phyloP scores from a whole-genome alignment of 768 basidiomycete genomes.

The Suillus lakei region DNA sequence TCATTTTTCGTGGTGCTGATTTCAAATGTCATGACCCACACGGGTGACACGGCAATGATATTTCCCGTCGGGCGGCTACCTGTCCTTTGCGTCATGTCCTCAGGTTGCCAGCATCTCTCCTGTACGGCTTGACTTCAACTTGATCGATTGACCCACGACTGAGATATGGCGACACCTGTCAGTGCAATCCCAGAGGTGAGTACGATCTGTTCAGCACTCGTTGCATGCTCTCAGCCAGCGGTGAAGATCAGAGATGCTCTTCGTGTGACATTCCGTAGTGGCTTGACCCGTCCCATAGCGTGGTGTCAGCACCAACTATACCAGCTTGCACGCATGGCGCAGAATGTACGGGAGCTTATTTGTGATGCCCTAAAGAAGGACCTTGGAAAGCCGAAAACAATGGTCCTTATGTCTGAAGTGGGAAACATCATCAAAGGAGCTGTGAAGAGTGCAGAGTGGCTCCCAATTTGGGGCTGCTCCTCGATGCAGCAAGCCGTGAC shows the following conservation, averaged over 20 bases:
- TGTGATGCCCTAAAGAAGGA: constrained; percentile 48
- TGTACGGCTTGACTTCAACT: not conserved
- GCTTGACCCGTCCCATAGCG: constrained; percentile 52
- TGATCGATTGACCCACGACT: not conserved
- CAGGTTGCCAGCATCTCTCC: no score
- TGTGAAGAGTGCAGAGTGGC: constrained; percentile 47
- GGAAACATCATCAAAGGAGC: constrained; percentile 45
- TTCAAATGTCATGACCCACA: no score
- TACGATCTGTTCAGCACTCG: not conserved
- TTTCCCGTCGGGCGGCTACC: no score
- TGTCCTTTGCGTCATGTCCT: no score
- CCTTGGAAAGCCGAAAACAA: constrained; percentile 49
- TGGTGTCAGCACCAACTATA: constrained; percentile 72
- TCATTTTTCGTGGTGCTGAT: no score
- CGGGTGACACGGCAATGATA: no score
- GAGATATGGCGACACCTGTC: constrained; percentile 11
- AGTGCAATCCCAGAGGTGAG: constrained; percentile 33
- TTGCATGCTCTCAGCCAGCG: not conserved
- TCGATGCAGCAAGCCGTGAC: not conserved
- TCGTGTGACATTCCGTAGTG: constrained; percentile 51
- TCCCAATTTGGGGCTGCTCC: constrained; percentile 38
- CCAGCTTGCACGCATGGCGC: constrained; percentile 63
- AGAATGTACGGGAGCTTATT: constrained; percentile 62
- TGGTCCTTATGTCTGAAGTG: constrained; percentile 48
- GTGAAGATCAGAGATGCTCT: constrained; percentile 43